Evolutionary conservation across 2,329 filamentous ascomycete species (phyloP), one percentile per base, ranked within the genome.

Genomic region (Fusarium continuum): DNA sequence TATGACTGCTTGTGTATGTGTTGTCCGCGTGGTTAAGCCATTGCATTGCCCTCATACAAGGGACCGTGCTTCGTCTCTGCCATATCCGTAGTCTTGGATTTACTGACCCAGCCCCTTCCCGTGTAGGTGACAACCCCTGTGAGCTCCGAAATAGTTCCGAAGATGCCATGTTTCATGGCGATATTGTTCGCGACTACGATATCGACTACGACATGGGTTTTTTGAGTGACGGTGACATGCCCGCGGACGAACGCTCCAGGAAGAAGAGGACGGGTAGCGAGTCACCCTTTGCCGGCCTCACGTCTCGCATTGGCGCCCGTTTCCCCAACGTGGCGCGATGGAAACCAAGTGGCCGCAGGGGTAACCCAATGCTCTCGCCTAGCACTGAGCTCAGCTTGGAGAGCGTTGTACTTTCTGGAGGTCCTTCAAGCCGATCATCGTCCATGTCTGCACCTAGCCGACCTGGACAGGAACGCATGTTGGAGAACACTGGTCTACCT

Each of bases 331-430:
- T 86, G 34, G 76, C 79, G 2, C 80, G 81, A 17, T 85, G 83
- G 83, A 81, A 77, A 53, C 78, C 79, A 1, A 76, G 73, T 29
- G 75, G 74, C 32, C 79, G 78, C 56, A 79, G 79, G 29, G 73
- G 77, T n/a, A 80, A 79, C 49, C 73, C 78, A 13, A 79, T 80
- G 39, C 77, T 81, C 11, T 82, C 80, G 1, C 90, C 92, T 1
- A 89, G 89, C 61, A 96, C 95, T 35, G 94, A 97, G 70, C 83
- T 94, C 20, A 91, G 87, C 14, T 85, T 96, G 44, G 93, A 97
- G 72, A 91, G 89, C 54, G 88, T 88, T 86, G 67, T 71, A 8
- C 88, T 81, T 16, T 90, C 88, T 3, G 81, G 85, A 43, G 84
- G 88, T 8, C 83, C 88, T 4, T 94, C 92, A 4, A 91, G 91